Percentiles rank a stretch among this genome's conserved stretches.
phyloP scores from a whole-genome alignment of 2,329 filamentous ascomycete species.

The Leptographium radiaticola region DNA sequence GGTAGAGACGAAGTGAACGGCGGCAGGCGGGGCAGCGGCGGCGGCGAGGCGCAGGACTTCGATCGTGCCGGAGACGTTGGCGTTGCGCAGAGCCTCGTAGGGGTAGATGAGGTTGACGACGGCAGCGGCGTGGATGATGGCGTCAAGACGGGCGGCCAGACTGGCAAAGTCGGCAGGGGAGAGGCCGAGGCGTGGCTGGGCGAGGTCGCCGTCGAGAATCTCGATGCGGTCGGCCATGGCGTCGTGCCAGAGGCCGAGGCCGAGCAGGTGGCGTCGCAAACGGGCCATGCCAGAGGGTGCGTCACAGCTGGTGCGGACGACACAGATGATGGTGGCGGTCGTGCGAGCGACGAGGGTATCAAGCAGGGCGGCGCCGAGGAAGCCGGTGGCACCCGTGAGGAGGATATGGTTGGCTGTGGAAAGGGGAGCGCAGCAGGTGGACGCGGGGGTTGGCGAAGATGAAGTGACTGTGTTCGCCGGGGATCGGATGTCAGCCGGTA shows the following conservation, averaged over 20 bases:
- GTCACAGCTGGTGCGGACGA: constrained; percentile 46
- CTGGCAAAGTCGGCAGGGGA: constrained; percentile 51
- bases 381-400: constrained; percentile 64
- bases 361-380: constrained; percentile 62
- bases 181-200: constrained; percentile 55
- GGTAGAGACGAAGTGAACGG: constrained; percentile 66
- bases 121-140: constrained; percentile 65
- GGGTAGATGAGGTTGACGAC: constrained; percentile 74
- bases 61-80: constrained; percentile 68
- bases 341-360: constrained; percentile 55
- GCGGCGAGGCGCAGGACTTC: constrained; percentile 62
- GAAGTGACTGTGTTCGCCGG: neutral
- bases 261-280: constrained; percentile 63
- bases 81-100: constrained; percentile 59
- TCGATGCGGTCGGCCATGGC: constrained; percentile 67
- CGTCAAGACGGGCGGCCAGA: constrained; percentile 51
- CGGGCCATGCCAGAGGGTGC: constrained; percentile 56
- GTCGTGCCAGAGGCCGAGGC: constrained; percentile 65
- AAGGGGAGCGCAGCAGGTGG: constrained; percentile 17
- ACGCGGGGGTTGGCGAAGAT: no score
- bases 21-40: constrained; percentile 37
- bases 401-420: constrained; percentile 56
- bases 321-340: constrained; percentile 55
- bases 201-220: constrained; percentile 60
- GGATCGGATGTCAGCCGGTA: constrained; percentile 52